These are phyloP conservation scores for Silybum marianum DNA, from an alignment of 129 eudicot species.

Conservation along the genomic window DNA sequence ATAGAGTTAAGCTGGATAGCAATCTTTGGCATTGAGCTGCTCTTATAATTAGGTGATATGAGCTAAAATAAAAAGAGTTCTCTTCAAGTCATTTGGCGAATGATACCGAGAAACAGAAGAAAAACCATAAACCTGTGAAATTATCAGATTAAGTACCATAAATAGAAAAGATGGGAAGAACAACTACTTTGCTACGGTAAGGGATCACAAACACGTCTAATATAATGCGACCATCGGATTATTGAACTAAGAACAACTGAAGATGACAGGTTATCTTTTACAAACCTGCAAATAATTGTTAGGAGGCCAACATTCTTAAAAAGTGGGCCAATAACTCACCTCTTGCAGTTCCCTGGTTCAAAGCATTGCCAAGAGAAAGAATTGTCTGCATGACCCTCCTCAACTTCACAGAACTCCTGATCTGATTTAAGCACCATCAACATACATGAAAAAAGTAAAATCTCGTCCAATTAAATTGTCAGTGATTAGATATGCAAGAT, in stretches of 20 bases:
- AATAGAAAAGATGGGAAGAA: not conserved
- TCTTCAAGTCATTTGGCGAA: not conserved
- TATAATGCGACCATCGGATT: not conserved
- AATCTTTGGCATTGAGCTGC: not conserved
- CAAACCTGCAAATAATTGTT: not conserved
- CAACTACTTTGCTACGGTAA: not conserved
- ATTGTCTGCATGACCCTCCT: conserved; percentile 92
- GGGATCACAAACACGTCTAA: not conserved
- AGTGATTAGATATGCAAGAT: not conserved
- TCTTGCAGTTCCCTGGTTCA: conserved; percentile 95
- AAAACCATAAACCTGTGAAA: not conserved
- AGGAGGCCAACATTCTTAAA: conserved; percentile 3
- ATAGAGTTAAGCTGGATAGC: not conserved
- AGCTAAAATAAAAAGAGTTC: not conserved
- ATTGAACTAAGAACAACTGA: not conserved
- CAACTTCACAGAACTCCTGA: conserved; percentile 77
- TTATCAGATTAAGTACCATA: not conserved
- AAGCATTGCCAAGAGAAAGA: conserved; percentile 94
- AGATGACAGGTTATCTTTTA: not conserved
- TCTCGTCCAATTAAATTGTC: not conserved
- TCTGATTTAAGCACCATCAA: conserved; percentile 56
- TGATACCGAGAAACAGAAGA: not conserved
- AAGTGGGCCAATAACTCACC: conserved; percentile 48
- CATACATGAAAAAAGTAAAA: conserved; percentile 20
- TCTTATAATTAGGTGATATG: not conserved